Conservation (phyloP, 2,329 filamentous ascomycete genomes). For the Fusarium sp. region DNA sequence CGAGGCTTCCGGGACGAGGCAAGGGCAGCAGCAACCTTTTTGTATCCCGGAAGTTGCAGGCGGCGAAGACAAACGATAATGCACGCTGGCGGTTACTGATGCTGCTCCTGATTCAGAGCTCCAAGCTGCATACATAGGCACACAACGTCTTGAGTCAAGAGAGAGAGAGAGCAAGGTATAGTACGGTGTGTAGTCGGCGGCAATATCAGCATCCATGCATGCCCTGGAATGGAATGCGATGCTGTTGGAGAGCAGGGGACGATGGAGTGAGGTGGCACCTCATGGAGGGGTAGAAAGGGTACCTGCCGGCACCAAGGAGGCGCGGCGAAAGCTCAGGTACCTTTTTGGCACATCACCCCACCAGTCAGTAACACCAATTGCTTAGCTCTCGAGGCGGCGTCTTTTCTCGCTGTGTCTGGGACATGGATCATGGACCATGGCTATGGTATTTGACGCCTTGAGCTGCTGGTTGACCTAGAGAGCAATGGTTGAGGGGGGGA, state of each 20-base stretch:
- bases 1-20: conserved; percentile 40
- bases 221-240: background rate
- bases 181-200: conserved; percentile 37
- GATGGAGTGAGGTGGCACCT: conserved; percentile 38
- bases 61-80: background rate
- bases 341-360: conserved; percentile 40
- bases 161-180: no score
- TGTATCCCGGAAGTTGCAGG: conserved; percentile 6
- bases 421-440: conserved; percentile 3
- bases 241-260: background rate
- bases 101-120: conserved; percentile 23
- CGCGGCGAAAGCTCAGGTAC: conserved; percentile 23
- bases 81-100: conserved; percentile 5
- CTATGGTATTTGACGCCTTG: conserved; percentile 1
- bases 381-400: conserved; percentile 35
- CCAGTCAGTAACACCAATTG: conserved; percentile 23
- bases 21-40: conserved; percentile 13
- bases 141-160: no score
- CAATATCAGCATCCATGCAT: conserved; percentile 17
- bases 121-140: no score
- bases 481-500: background rate
- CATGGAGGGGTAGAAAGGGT: conserved; percentile 36
- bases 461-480: background rate
- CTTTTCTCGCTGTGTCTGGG: background rate
- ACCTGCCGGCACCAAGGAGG: conserved; percentile 13